phyloP scores from a whole-genome alignment of 306 rosid genomes.

The Citrullus mucosospermus region DNA sequence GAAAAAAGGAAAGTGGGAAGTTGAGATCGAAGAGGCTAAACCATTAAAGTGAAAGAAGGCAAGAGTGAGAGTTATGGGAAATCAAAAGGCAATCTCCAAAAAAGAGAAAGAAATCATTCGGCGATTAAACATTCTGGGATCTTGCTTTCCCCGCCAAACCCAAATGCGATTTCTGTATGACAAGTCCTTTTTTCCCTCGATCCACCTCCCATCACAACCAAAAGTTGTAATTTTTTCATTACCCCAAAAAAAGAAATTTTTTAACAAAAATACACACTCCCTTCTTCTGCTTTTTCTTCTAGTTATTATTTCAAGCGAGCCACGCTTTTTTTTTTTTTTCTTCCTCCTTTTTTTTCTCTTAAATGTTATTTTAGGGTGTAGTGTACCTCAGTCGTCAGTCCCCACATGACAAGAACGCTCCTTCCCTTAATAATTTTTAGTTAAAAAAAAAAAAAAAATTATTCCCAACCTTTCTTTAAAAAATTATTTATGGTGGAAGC shows the following conservation, averaged over 20 bases:
- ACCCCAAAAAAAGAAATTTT: not conserved
- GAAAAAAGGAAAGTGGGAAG: not conserved
- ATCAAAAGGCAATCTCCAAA: not conserved
- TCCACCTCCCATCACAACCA: not conserved
- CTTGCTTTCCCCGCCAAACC: slow-evolving; percentile 2
- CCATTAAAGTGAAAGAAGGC: not conserved
- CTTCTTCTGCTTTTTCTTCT: not conserved
- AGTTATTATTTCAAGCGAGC: not conserved
- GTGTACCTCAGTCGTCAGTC: not conserved
- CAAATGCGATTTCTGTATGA: not conserved
- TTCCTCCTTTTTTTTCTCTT: no score
- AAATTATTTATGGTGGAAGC: no score
- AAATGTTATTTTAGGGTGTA: not conserved
- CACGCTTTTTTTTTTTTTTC: not conserved
- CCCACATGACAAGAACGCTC: not conserved
- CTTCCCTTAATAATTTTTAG: not conserved
- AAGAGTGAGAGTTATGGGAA: not conserved
- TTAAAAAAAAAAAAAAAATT: no score
- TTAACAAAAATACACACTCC: not conserved
- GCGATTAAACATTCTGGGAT: not conserved
- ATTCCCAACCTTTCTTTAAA: no score
- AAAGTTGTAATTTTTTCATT: not conserved
- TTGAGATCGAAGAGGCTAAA: slow-evolving; percentile 8
- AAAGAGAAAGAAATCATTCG: not conserved
- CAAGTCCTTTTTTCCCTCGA: not conserved